Evolutionary conservation across 306 rosid genomes (phyloP).

Genomic region (Rosa rugosa): DNA sequence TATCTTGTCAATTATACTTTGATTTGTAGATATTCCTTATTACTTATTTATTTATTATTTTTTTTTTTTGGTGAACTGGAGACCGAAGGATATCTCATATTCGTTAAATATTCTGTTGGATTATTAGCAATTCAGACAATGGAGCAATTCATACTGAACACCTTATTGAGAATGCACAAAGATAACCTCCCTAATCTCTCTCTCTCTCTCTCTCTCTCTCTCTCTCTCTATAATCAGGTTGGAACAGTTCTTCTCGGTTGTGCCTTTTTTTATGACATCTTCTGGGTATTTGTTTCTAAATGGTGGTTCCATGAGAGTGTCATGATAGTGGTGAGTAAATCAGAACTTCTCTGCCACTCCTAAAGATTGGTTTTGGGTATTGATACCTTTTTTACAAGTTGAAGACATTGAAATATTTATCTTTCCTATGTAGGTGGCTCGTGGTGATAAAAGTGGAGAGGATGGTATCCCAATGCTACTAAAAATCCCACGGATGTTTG

Average conservation of each 20-base stretch:
- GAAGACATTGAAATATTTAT: neutral
- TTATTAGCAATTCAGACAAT: neutral
- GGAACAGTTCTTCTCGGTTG: conserved; percentile 98
- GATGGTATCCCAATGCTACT: conserved; percentile 99
- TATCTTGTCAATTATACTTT: no score
- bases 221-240: conserved; percentile 54
- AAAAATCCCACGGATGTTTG: conserved; percentile 94
- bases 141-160: conserved; percentile 10
- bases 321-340: conserved; percentile 95
- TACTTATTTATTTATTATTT: neutral
- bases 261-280: conserved; percentile 90
- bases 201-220: neutral
- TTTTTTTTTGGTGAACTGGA: neutral
- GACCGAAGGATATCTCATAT: neutral
- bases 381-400: neutral
- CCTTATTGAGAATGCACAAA: conserved; percentile 8
- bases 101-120: neutral
- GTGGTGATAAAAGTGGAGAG: conserved; percentile 97
- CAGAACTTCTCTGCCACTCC: neutral
- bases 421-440: conserved; percentile 75
- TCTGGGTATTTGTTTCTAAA: conserved; percentile 96
- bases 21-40: neutral
- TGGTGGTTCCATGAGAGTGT: conserved; percentile 98
- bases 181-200: neutral
- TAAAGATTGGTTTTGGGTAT: conserved; percentile 1